Conservation (phyloP, 352 stramenopile genomes). For the Pythium brachiatum region DNA sequence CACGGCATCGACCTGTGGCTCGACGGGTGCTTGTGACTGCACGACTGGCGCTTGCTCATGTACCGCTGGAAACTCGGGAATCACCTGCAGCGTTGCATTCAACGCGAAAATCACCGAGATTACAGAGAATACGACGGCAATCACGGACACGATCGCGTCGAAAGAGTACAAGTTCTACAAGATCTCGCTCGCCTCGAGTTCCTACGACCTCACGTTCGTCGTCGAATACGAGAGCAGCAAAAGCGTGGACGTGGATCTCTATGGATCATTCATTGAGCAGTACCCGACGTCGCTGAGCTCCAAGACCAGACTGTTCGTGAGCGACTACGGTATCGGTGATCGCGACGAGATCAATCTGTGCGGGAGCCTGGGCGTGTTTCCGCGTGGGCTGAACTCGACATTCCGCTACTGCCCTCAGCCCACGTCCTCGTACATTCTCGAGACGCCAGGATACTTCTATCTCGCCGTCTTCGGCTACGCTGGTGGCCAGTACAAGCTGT, state of each 20-base stretch:
- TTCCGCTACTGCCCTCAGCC: slow-evolving; percentile 53
- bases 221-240: slow-evolving; percentile 31
- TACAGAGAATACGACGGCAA: slow-evolving; percentile 16
- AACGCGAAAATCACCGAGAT: slow-evolving; percentile 32
- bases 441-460: slow-evolving; percentile 65
- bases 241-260: slow-evolving; percentile 56
- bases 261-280: slow-evolving; percentile 66
- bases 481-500: slow-evolving; percentile 33
- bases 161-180: slow-evolving; percentile 79
- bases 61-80: slow-evolving; percentile 37
- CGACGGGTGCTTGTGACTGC: slow-evolving; percentile 56
- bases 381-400: slow-evolving; percentile 51
- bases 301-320: slow-evolving; percentile 48
- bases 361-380: slow-evolving; percentile 60
- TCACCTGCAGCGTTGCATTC: slow-evolving; percentile 27
- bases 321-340: slow-evolving; percentile 37
- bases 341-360: slow-evolving; percentile 68
- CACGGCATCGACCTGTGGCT: slow-evolving; percentile 35
- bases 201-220: slow-evolving; percentile 69
- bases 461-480: slow-evolving; percentile 66
- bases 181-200: slow-evolving; percentile 52
- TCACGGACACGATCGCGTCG: slow-evolving; percentile 27
- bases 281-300: slow-evolving; percentile 52
- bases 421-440: slow-evolving; percentile 48
- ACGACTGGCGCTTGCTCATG: slow-evolving; percentile 61